Conservation (phyloP, 768 basidiomycete genomes). For the Cystofilobasidium capitatum region DNA sequence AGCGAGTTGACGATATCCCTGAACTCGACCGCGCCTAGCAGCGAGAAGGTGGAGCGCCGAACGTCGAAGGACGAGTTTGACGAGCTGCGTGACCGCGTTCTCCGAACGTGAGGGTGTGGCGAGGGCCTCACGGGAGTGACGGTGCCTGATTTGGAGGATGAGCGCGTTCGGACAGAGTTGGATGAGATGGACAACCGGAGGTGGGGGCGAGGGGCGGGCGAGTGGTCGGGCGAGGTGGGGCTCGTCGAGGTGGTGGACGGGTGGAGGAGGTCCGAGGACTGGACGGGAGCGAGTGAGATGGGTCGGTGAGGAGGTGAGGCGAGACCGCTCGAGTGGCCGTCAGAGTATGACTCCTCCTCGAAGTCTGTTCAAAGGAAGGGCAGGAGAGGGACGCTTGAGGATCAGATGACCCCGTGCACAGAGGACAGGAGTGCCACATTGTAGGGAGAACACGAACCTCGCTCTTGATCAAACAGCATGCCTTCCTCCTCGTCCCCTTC, state of each 20-base stretch:
- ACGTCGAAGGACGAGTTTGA: slow-evolving; percentile 10
- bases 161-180: too few species aligned
- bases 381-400: not conserved
- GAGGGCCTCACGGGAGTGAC: too few species aligned
- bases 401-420: too few species aligned
- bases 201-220: not conserved
- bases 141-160: too few species aligned
- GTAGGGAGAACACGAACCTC: not conserved
- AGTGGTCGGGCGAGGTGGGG: not conserved
- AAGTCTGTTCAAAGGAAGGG: not conserved
- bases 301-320: not conserved
- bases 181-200: not conserved
- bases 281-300: not conserved
- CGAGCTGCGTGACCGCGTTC: not conserved
- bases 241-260: not conserved
- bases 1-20: slow-evolving; percentile 78
- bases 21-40: slow-evolving; percentile 93
- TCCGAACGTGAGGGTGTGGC: too few species aligned
- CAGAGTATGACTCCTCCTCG: not conserved
- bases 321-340: not conserved
- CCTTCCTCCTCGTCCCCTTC: slow-evolving; percentile 50
- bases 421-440: not conserved
- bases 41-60: slow-evolving; percentile 46
- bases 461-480: slow-evolving; percentile 1
- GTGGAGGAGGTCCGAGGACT: not conserved